phyloP scores from a whole-genome alignment of 441 rosid species.

The Eutrema salsugineum region DNA sequence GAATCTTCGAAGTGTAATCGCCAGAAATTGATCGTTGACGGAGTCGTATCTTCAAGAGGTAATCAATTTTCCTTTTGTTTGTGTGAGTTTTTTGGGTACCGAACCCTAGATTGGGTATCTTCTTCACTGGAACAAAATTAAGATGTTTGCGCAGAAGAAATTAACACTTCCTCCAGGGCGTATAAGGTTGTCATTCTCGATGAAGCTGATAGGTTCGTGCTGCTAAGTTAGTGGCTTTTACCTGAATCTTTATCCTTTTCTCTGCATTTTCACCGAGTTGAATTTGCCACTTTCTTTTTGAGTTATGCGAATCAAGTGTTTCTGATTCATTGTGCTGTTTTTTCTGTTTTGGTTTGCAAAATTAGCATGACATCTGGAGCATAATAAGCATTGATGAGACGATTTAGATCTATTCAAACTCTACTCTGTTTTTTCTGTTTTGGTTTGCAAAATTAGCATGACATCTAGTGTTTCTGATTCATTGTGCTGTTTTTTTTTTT shows the following conservation, averaged over 20 bases:
- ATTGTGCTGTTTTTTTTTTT: too few species aligned
- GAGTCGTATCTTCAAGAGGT: too few species aligned
- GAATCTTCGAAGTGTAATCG: too few species aligned
- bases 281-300: neutral
- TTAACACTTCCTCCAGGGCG: conserved; percentile 83
- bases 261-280: neutral
- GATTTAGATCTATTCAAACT: conserved; percentile 89
- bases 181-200: conserved; percentile 85
- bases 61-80: too few species aligned
- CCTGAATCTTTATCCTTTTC: neutral
- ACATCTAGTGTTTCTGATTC: too few species aligned
- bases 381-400: conserved; percentile 96
- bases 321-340: neutral
- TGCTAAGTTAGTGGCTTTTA: neutral
- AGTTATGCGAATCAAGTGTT: neutral
- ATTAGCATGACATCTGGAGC: conserved; percentile 97
- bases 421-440: conserved; percentile 93
- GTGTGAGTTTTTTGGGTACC: too few species aligned
- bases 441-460: too few species aligned
- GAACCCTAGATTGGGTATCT: too few species aligned
- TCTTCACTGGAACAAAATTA: conserved; percentile 96
- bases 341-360: conserved; percentile 6
- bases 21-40: too few species aligned
- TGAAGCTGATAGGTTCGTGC: conserved; percentile 91
- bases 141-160: conserved; percentile 98